Evolutionary conservation across 495 filamentous ascomycete genomes (phyloP), one percentile per base, ranked within the genome.

Genomic region (Haplographium delicatum): DNA sequence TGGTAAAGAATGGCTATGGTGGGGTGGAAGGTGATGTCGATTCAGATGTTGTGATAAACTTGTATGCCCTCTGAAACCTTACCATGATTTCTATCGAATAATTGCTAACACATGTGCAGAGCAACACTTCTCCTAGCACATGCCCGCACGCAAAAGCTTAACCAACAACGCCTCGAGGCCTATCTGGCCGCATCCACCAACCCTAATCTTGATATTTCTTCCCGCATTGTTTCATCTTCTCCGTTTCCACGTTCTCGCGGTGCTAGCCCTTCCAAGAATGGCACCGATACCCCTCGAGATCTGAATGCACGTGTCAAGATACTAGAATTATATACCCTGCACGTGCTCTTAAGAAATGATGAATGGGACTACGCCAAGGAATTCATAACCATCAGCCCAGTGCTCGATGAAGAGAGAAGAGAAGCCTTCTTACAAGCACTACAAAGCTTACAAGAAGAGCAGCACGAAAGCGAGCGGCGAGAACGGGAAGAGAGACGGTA

Each of bases 351-450:
- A 13, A 78, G 86, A 31, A 96, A 95, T 58, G 81, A 83, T 27
- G 89, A 97, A 69, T 98, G 94, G 93, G 86, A 91, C 35, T 96
- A 96, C 62, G 89, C 93, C 0, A 74, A 78, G 22, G 86, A 93
- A 56, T 97, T 97, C 69, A 91, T 97, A 50, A 82, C 73, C 50
- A 73, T 89, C 52, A 89, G 79, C 60, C 79, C 89, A 30, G 78
- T 93, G 19, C 79, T 98, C 1, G 93, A 96, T 63, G 91, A 97
- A 48, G 93, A 97, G 63, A 79, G 86, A 27, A 83, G 87, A 63
- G 93, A 96, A 41, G 81, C 82, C 1, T 94, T 94, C 64, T 61
- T 91, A 2, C 85, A 89, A 56, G 87, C 75, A 7, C 65, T 81
- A 6, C 84, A 91, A 64, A 85, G 80, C 57, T 74, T 91, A 34